Evolutionary conservation across 2,329 filamentous ascomycete species (phyloP).

Genomic region (Sporothrix pallida): DNA sequence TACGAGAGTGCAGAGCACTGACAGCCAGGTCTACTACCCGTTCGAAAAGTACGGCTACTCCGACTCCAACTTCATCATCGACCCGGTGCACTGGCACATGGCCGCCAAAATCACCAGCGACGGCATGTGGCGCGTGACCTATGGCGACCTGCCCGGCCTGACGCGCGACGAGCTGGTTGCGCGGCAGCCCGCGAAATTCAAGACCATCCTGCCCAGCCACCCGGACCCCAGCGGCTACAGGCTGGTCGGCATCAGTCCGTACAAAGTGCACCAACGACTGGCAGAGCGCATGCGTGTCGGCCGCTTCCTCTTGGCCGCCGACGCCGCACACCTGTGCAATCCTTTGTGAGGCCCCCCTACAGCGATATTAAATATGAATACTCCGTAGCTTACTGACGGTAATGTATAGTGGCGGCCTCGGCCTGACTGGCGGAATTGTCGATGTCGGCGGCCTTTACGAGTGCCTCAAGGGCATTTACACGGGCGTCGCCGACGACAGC

Average conservation of each 20-base stretch:
- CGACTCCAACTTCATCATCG: slow-evolving; percentile 8
- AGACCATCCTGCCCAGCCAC: slow-evolving; percentile 2
- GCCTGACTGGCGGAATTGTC: not conserved
- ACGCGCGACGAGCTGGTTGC: slow-evolving; percentile 14
- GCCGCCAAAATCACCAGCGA: slow-evolving; percentile 2
- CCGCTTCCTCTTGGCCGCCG: not conserved
- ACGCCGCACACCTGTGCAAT: slow-evolving; percentile 6
- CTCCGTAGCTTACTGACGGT: too few species aligned
- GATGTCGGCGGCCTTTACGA: not conserved
- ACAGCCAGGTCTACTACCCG: not conserved
- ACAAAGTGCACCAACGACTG: slow-evolving; percentile 15
- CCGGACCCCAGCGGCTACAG: not conserved
- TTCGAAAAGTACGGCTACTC: slow-evolving; percentile 10
- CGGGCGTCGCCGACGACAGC: not conserved
- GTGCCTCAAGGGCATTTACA: not conserved
- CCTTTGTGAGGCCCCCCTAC: not conserved
- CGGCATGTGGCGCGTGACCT: slow-evolving; percentile 4
- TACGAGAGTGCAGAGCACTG: not conserved
- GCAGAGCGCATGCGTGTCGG: not conserved
- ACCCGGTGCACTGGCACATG: slow-evolving; percentile 15
- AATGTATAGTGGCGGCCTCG: not conserved
- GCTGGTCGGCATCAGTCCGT: slow-evolving; percentile 11
- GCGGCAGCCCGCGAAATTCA: slow-evolving; percentile 7
- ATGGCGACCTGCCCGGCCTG: not conserved
- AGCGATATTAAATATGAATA: too few species aligned